Conservation (phyloP, 129 eudicot genomes). For the Flaveria sonorensis region DNA sequence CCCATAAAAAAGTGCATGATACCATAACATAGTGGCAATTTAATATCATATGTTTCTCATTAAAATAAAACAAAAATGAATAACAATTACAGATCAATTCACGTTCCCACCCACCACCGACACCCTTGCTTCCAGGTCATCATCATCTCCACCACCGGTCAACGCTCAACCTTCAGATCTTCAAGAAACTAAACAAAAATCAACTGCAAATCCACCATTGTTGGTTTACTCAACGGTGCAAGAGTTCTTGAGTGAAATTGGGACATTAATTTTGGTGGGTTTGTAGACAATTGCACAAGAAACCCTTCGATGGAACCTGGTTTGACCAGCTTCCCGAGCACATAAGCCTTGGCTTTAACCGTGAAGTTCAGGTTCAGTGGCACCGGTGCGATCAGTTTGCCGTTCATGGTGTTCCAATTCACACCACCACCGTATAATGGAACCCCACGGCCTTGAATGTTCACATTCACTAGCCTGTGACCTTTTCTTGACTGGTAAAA, state of each 20-base stretch:
- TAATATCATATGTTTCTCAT: background rate
- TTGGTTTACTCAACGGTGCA: conserved; percentile 53
- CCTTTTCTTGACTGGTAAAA: conserved; percentile 83
- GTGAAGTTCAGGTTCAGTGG: conserved; percentile 58
- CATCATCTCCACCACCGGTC: too few relatives aligned
- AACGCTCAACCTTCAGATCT: too few relatives aligned
- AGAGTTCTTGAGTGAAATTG: conserved; percentile 54
- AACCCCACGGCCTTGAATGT: conserved; percentile 48
- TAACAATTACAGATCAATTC: conserved; percentile 13
- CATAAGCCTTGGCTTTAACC: conserved; percentile 79
- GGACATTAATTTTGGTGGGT: conserved; percentile 64
- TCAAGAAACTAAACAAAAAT: too few relatives aligned
- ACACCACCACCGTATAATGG: conserved; percentile 85
- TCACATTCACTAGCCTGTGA: conserved; percentile 55
- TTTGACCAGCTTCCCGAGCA: conserved; percentile 78
- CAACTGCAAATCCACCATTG: too few relatives aligned
- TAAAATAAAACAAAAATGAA: conserved; percentile 7
- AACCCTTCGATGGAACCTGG: conserved; percentile 63
- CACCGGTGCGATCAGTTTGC: conserved; percentile 60
- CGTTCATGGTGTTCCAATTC: conserved; percentile 48
- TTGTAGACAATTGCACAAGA: conserved; percentile 58
- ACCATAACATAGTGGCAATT: background rate
- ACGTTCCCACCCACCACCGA: too few relatives aligned
- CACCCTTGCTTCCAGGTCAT: too few relatives aligned
- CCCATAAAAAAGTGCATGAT: background rate